phyloP scores from a whole-genome alignment of 257 asterid genomes.

The Vinca minor region DNA sequence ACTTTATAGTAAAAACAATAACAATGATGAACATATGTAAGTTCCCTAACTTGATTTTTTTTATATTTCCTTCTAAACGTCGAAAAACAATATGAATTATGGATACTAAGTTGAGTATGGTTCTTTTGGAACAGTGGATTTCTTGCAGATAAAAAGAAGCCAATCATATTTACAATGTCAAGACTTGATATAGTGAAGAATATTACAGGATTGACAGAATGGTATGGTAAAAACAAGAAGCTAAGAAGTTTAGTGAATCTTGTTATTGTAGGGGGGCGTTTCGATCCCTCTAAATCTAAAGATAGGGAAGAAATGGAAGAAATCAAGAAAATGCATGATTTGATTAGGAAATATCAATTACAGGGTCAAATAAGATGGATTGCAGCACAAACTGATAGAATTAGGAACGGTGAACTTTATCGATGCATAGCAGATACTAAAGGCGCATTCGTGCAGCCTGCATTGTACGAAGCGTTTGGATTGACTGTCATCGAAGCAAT shows the following conservation, averaged over 20 bases:
- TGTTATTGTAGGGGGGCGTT: conserved; percentile 73
- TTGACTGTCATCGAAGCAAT: conserved; percentile 79
- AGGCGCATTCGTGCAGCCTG: conserved; percentile 88
- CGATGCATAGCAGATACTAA: conserved; percentile 71
- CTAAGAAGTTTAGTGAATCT: conserved; percentile 60
- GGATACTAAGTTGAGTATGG: too few species aligned
- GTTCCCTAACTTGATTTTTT: conserved; percentile 7
- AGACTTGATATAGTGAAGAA: conserved; percentile 76
- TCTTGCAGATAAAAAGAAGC: conserved; percentile 60
- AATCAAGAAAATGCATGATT: conserved; percentile 72
- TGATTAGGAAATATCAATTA: conserved; percentile 54
- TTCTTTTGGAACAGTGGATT: conserved; percentile 43
- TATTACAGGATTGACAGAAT: conserved; percentile 67
- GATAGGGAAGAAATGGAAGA: conserved; percentile 85
- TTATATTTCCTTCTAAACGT: background rate
- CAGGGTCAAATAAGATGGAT: conserved; percentile 87
- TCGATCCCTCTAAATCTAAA: conserved; percentile 68
- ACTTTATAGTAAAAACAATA: conserved; percentile 48
- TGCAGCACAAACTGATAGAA: conserved; percentile 78
- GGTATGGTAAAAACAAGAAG: conserved; percentile 65
- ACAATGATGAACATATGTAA: conserved; percentile 72
- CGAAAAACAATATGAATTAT: too few species aligned
- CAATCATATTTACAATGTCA: conserved; percentile 82
- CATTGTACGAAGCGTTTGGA: conserved; percentile 85
- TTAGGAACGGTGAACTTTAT: conserved; percentile 65